Base-by-base conservation (phyloP, 352 stramenopile genomes). In the Globisporangium polare region DNA sequence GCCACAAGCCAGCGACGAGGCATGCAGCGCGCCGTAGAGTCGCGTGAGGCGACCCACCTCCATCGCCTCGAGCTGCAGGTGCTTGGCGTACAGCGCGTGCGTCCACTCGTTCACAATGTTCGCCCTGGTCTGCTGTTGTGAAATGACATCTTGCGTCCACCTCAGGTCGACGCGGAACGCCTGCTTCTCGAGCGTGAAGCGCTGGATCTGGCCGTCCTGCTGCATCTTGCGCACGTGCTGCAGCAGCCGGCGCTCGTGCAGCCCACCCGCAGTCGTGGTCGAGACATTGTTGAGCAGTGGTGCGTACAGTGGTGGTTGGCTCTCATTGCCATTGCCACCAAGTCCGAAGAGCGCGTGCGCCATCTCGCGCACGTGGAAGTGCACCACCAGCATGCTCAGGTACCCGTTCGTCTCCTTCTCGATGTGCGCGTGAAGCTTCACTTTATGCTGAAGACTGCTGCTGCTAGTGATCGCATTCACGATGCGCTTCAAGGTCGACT, bases 391-490 rank as follows among this genome's bases (percentile, higher is more conserved):
- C 4, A 73, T 76, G 55, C 75, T 86, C 52, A 87, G 55, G 49
- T 92, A 92, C 9, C 83, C 83, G 33, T 90, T 77, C 26, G 82
- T 80, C 18, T 77, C 64, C 54, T 74, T 65, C 26, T 76, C 68
- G n/a, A 69, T 43, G 22, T 17, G 41, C 4, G 31, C 64, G 51
- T 77, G 62, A 31, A 62, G 66, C 29, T 33, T 33, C 8, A 9
- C 49, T 37, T 18, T 39, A 12, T 60, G 35, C n/a, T 50, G 45
- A 20, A 10, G 15, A 46, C 47, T 57, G 50, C 37, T n/a, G 5
- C 10, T 57, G 29, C 3, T 33, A 24, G 13, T 45, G 39, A 61
- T 73, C 60, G 31, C 66, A n/a, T 17, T 58, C 52, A 76, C 62
- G 26, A 90, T 67, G 15, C 68, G 66, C 57, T 78, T 77, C 8